phyloP scores from a whole-genome alignment of 164 flowering plant species.

The Tetracentron sinense region DNA sequence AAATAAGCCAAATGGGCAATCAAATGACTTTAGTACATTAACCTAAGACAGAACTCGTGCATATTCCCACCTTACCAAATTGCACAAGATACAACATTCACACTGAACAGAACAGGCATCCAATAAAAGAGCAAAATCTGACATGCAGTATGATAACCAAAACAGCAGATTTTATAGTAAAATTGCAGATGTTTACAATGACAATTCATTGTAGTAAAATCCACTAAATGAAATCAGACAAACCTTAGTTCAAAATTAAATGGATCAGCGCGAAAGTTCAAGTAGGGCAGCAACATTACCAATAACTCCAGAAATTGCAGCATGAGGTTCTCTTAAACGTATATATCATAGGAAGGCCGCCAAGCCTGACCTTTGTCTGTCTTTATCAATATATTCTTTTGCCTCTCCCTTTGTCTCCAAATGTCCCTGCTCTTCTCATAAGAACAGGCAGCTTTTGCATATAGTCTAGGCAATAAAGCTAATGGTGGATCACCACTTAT shows the following conservation, averaged over 20 bases:
- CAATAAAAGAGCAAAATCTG: background rate
- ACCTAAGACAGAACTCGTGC: too few relatives aligned
- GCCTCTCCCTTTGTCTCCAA: constrained; percentile 64
- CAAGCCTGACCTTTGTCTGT: constrained; percentile 30
- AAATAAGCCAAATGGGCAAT: too few relatives aligned
- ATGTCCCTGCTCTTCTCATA: constrained; percentile 68
- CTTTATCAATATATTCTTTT: constrained; percentile 34
- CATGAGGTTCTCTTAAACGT: constrained; percentile 69
- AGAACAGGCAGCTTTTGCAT: constrained; percentile 78
- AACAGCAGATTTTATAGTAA: background rate
- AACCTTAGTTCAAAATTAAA: background rate
- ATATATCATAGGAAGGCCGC: constrained; percentile 60
- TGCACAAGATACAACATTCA: background rate
- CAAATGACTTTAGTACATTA: too few relatives aligned
- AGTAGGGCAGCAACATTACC: constrained; percentile 37
- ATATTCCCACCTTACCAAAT: background rate
- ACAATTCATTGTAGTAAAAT: background rate
- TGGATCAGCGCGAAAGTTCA: background rate
- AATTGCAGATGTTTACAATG: background rate
- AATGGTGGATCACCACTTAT: constrained; percentile 42
- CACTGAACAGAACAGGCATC: background rate
- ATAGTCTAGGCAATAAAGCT: constrained; percentile 68
- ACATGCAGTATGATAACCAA: background rate
- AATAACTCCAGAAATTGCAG: constrained; percentile 70
- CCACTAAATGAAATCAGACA: background rate